These are phyloP conservation scores for Neltuma alba DNA, from an alignment of 306 rosid genomes.

Conservation along the genomic window DNA sequence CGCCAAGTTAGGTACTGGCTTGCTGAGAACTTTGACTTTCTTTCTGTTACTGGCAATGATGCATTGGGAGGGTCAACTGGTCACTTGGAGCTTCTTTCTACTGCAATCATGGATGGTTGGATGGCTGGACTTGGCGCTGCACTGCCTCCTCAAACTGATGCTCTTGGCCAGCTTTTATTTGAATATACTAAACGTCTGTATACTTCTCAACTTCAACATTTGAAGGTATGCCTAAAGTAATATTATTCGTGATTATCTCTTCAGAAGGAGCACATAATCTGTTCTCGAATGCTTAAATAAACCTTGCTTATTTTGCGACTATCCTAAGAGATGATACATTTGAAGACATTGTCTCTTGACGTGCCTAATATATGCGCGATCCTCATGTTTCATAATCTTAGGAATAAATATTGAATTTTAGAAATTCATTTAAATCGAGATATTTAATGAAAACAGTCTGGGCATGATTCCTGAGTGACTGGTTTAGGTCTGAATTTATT, in stretches of 20 bases:
- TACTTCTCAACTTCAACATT: constrained; percentile 89
- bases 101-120: constrained; percentile 99
- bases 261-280: not conserved
- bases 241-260: constrained; percentile 10
- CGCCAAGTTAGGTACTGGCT: constrained; percentile 97
- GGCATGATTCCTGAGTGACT: constrained; percentile 1
- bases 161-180: constrained; percentile 90
- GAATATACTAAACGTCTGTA: constrained; percentile 87
- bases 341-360: not conserved
- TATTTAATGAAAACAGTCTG: not conserved
- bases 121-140: constrained; percentile 99
- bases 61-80: constrained; percentile 82
- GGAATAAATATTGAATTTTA: not conserved
- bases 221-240: constrained; percentile 67
- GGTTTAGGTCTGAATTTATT: not conserved
- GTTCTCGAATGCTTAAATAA: constrained; percentile 10
- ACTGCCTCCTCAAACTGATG: constrained; percentile 89
- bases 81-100: constrained; percentile 97
- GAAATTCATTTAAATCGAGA: not conserved
- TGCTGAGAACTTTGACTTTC: constrained; percentile 80
- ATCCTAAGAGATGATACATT: not conserved
- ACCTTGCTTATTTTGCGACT: not conserved
- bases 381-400: not conserved
- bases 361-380: not conserved
- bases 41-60: constrained; percentile 74